phyloP scores from a whole-genome alignment of 257 asterid genomes.

The Penstemon davidsonii region DNA sequence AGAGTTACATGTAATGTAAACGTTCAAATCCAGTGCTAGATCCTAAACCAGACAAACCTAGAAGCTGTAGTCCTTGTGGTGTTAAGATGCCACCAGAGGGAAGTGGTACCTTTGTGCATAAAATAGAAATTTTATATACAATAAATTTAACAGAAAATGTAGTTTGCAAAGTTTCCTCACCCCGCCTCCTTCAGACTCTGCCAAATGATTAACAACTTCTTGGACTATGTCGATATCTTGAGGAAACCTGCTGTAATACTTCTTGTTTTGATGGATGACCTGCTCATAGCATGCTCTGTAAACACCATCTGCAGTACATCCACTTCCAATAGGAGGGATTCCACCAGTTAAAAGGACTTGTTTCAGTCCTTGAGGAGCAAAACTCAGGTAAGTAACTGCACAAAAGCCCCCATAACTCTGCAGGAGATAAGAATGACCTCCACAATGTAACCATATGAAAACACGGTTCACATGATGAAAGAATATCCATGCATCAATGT shows the following conservation, averaged over 20 bases:
- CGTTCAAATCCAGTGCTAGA: conserved; percentile 91
- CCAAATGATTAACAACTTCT: conserved; percentile 69
- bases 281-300: conserved; percentile 82
- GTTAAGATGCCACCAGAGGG: conserved; percentile 95
- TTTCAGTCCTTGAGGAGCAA: conserved; percentile 89
- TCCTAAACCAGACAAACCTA: conserved; percentile 85
- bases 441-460: conserved; percentile 19
- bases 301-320: conserved; percentile 83
- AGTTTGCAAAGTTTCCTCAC: conserved; percentile 45
- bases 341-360: conserved; percentile 98
- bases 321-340: conserved; percentile 75
- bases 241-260: conserved; percentile 86
- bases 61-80: conserved; percentile 83
- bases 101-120: conserved; percentile 57
- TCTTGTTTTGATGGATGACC: conserved; percentile 64
- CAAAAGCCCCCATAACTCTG: conserved; percentile 99
- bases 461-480: conserved; percentile 9
- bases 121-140: conserved; percentile 7
- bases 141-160: background rate
- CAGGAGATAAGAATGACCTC: conserved; percentile 28
- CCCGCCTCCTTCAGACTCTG: conserved; percentile 91
- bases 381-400: conserved; percentile 90
- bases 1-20: conserved; percentile 78
- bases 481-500: conserved; percentile 15
- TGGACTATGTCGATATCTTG: conserved; percentile 61